A percentile compares a stretch with the other conserved stretches of the same genome.
Conservation (phyloP, 495 filamentous ascomycete species). For the Aspergillus leporis region DNA sequence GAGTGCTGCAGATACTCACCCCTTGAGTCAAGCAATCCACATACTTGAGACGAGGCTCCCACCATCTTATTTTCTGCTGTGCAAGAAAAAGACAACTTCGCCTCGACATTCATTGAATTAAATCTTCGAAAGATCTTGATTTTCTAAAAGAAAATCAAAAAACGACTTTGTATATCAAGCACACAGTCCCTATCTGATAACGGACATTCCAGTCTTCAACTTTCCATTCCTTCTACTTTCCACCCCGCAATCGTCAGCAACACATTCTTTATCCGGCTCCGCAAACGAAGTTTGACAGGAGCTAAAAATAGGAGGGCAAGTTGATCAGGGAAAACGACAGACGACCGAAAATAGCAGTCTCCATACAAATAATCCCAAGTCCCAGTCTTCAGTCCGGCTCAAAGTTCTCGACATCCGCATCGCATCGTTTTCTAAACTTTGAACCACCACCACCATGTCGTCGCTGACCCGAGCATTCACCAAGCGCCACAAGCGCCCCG, state of each 20-base stretch:
- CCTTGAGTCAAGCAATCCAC: conserved; percentile 27
- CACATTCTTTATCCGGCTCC: conserved; percentile 27
- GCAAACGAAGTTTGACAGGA: conserved; percentile 13
- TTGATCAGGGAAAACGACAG: background rate
- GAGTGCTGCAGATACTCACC: conserved; percentile 22
- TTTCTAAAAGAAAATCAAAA: conserved; percentile 14
- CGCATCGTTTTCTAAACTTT: conserved; percentile 5
- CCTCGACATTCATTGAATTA: conserved; percentile 22
- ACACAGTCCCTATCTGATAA: conserved; percentile 27
- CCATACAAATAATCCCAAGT: conserved; percentile 12
- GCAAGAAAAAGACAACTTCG: conserved; percentile 26
- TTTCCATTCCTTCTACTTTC: conserved; percentile 34
- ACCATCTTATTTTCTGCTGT: conserved; percentile 27
- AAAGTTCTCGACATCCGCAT: background rate
- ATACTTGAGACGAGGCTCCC: conserved; percentile 11
- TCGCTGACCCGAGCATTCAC: conserved; percentile 69
- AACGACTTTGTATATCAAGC: conserved; percentile 5
- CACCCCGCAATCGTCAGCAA: conserved; percentile 37
- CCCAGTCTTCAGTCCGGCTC: background rate
- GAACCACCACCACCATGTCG: conserved; percentile 36
- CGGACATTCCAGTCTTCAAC: conserved; percentile 35
- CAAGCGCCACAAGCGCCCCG: conserved; percentile 52
- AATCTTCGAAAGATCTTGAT: conserved; percentile 28
- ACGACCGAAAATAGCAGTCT: conserved; percentile 12
- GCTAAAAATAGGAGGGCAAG: conserved; percentile 23